Percentiles rank a stretch among this genome's conserved stretches.
These are phyloP conservation scores for Ustilago xerochloae DNA, from an alignment of 1,284 basidiomycete species.

Conservation along the genomic window DNA sequence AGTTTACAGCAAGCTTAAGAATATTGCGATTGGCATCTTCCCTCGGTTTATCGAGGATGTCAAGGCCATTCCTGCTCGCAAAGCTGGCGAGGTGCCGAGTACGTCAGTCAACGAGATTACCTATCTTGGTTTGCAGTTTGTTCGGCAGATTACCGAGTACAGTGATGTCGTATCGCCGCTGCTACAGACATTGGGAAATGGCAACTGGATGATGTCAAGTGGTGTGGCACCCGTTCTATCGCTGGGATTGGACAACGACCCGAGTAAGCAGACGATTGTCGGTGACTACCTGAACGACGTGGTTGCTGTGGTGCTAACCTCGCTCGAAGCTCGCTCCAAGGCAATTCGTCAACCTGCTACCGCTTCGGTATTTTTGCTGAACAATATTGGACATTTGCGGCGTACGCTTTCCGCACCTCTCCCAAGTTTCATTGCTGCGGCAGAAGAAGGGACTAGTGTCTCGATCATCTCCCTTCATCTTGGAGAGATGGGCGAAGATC, in stretches of 20 bases:
- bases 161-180: conserved; percentile 58
- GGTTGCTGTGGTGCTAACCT: conserved; percentile 46
- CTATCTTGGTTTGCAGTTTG: conserved; percentile 55
- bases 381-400: conserved; percentile 58
- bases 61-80: conserved; percentile 59
- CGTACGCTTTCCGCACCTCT: conserved; percentile 34
- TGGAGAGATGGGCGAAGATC: conserved; percentile 53
- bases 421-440: conserved; percentile 22
- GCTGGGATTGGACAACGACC: conserved; percentile 47
- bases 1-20: conserved; percentile 49
- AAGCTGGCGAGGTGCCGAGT: conserved; percentile 58
- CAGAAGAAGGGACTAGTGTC: conserved; percentile 21
- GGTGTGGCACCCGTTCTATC: conserved; percentile 55
- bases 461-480: conserved; percentile 44
- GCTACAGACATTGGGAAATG: conserved; percentile 56
- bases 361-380: conserved; percentile 61
- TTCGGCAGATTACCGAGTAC: conserved; percentile 57
- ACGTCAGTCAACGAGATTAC: conserved; percentile 64
- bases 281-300: conserved; percentile 58
- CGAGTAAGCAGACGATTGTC: conserved; percentile 45
- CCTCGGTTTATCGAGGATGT: conserved; percentile 64
- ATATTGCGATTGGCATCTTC: conserved; percentile 59
- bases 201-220: conserved; percentile 62
- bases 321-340: conserved; percentile 53
- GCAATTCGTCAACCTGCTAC: conserved; percentile 61